Percentiles rank a stretch among this genome's conserved stretches.
These are phyloP conservation scores for Pyrenochaeta sp. DNA, from an alignment of 2,329 filamentous ascomycete species.

Conservation along the genomic window DNA sequence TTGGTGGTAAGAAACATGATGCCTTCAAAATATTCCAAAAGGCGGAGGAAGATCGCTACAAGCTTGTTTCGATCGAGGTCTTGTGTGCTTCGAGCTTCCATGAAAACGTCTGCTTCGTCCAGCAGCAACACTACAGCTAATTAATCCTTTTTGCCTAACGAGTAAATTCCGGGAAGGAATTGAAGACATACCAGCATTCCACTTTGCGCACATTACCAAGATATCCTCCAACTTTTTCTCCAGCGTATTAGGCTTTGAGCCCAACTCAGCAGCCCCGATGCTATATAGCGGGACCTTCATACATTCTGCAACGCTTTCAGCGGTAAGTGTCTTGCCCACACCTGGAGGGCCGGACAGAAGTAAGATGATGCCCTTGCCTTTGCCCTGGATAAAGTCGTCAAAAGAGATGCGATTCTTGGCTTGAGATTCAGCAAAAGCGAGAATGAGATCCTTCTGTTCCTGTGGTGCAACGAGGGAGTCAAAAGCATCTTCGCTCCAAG, in stretches of 20 bases:
- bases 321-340: slow-evolving; percentile 31
- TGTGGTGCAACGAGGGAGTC: slow-evolving; percentile 49
- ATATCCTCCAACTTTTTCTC: slow-evolving; percentile 81
- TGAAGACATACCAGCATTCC: slow-evolving; percentile 48
- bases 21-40: slow-evolving; percentile 88
- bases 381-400: slow-evolving; percentile 58
- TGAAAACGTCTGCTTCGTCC: slow-evolving; percentile 70
- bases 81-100: slow-evolving; percentile 70
- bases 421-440: slow-evolving; percentile 76
- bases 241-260: slow-evolving; percentile 58
- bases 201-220: slow-evolving; percentile 76
- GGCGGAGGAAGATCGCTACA: slow-evolving; percentile 83
- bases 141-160: background rate
- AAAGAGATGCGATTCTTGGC: slow-evolving; percentile 53
- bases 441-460: slow-evolving; percentile 24
- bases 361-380: slow-evolving; percentile 35
- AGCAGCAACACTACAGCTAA: slow-evolving; percentile 61
- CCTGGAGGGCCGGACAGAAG: slow-evolving; percentile 31
- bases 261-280: slow-evolving; percentile 80
- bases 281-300: slow-evolving; percentile 63
- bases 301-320: slow-evolving; percentile 20
- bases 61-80: slow-evolving; percentile 85
- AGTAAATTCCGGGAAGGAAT: background rate
- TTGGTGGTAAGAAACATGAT: slow-evolving; percentile 90
- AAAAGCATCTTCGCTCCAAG: slow-evolving; percentile 54